Conservation (phyloP, 257 asterid genomes). For the Cynanchum wilfordii region DNA sequence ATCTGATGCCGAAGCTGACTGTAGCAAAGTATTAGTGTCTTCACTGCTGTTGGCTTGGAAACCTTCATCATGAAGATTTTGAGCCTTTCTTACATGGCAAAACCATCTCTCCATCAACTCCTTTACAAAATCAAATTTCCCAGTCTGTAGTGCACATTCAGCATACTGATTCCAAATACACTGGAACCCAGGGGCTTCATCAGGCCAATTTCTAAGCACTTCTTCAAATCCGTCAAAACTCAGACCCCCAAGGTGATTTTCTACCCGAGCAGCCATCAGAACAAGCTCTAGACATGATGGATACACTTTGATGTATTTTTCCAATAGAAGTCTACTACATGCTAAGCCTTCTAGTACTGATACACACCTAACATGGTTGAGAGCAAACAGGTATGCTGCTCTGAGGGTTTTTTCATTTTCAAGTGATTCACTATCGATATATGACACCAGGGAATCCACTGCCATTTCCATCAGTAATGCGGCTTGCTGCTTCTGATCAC, state of each 20-base stretch:
- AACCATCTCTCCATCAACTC: conserved; percentile 42
- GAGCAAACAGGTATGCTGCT: conserved; percentile 38
- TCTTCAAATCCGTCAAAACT: conserved; percentile 40
- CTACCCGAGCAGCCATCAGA: conserved; percentile 37
- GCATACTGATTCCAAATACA: conserved; percentile 49
- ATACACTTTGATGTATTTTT: conserved; percentile 31
- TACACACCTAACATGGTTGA: conserved; percentile 43
- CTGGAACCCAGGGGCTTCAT: conserved; percentile 37
- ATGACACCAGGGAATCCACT: conserved; percentile 33
- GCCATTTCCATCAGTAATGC: conserved; percentile 34
- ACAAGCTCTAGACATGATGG: conserved; percentile 48
- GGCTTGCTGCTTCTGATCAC: conserved; percentile 37
- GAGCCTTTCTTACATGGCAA: conserved; percentile 18
- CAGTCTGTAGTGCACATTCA: conserved; percentile 28
- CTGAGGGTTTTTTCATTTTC: conserved; percentile 34
- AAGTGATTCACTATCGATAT: conserved; percentile 28
- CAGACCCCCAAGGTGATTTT: conserved; percentile 21
- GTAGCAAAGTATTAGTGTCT: conserved; percentile 5
- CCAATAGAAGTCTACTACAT: conserved; percentile 34
- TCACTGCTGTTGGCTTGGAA: conserved; percentile 6
- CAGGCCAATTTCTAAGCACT: conserved; percentile 38
- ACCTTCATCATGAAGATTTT: conserved; percentile 14
- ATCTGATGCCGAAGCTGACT: conserved; percentile 24
- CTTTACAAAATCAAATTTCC: conserved; percentile 24
- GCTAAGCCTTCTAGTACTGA: conserved; percentile 37